These are phyloP conservation scores for Candida mattraensis DNA, from an alignment of 805 yeast genomes.

Conservation along the genomic window DNA sequence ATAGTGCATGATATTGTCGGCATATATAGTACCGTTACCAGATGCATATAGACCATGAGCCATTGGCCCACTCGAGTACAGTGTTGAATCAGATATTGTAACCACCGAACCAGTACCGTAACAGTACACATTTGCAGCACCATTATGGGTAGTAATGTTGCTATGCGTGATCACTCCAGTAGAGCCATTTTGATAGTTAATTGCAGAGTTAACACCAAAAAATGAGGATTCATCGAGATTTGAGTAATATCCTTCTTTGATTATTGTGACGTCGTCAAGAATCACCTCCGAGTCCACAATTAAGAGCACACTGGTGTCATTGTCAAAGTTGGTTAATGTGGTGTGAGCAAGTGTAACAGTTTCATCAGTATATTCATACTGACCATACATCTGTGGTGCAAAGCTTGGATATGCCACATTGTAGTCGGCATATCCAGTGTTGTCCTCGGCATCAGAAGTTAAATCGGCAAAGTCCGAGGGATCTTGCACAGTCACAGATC, in stretches of 20 bases:
- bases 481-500: background rate
- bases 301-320: constrained; percentile 6
- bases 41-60: constrained; percentile 8
- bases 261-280: constrained; percentile 2
- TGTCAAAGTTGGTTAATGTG: constrained; percentile 1
- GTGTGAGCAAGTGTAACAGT: constrained; percentile 1
- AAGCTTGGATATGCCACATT: constrained; percentile 2
- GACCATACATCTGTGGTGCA: constrained; percentile 4
- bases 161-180: constrained; percentile 2
- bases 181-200: constrained; percentile 7
- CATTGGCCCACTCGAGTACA: constrained; percentile 8
- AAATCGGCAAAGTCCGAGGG: constrained; percentile 1
- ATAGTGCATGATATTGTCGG: constrained; percentile 2
- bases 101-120: constrained; percentile 7
- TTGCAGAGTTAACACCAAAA: constrained; percentile 5
- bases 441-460: constrained; percentile 1
- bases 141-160: constrained; percentile 4
- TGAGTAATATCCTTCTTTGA: constrained; percentile 4
- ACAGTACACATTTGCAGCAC: constrained; percentile 7
- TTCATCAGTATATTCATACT: background rate
- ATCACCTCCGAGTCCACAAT: constrained; percentile 1
- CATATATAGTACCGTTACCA: constrained; percentile 8
- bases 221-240: constrained; percentile 6
- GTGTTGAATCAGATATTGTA: constrained; percentile 3
- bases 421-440: constrained; percentile 1